These are phyloP conservation scores for Saitozyma podzolica DNA, from an alignment of 768 basidiomycete species.

Conservation along the genomic window DNA sequence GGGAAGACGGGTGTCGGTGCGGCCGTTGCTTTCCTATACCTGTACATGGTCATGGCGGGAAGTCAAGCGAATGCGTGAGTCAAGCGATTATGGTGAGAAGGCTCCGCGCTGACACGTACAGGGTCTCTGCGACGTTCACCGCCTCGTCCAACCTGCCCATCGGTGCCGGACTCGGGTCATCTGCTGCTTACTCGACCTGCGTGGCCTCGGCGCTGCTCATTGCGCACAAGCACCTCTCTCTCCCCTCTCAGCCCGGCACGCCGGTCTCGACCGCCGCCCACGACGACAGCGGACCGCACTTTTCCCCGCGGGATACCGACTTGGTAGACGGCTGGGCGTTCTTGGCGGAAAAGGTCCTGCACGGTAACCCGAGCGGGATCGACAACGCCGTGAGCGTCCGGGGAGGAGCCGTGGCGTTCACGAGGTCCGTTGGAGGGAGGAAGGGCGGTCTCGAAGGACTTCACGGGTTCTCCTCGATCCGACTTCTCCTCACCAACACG, in stretches of 20 bases:
- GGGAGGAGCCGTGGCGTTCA: conserved; percentile 90
- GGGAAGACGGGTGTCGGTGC: conserved; percentile 55
- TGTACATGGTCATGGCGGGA: conserved; percentile 76
- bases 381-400: conserved; percentile 92
- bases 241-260: background rate
- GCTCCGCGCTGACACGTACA: conserved; percentile 42
- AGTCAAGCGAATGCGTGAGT: conserved; percentile 63
- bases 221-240: conserved; percentile 65
- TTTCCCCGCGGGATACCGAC: conserved; percentile 66
- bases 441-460: conserved; percentile 79
- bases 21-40: conserved; percentile 79
- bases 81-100: background rate
- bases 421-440: conserved; percentile 71
- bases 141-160: conserved; percentile 87
- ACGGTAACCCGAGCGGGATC: conserved; percentile 95
- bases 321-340: conserved; percentile 92
- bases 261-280: conserved; percentile 40
- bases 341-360: conserved; percentile 89
- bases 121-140: conserved; percentile 75
- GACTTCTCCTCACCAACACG: conserved; percentile 89
- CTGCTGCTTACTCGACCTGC: conserved; percentile 91
- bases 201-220: conserved; percentile 76
- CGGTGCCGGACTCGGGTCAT: conserved; percentile 93
- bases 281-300: conserved; percentile 55
- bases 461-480: conserved; percentile 87